Evolutionary conservation across 2,329 filamentous ascomycete species (phyloP).

Genomic region (Ceratocystis colombiana): DNA sequence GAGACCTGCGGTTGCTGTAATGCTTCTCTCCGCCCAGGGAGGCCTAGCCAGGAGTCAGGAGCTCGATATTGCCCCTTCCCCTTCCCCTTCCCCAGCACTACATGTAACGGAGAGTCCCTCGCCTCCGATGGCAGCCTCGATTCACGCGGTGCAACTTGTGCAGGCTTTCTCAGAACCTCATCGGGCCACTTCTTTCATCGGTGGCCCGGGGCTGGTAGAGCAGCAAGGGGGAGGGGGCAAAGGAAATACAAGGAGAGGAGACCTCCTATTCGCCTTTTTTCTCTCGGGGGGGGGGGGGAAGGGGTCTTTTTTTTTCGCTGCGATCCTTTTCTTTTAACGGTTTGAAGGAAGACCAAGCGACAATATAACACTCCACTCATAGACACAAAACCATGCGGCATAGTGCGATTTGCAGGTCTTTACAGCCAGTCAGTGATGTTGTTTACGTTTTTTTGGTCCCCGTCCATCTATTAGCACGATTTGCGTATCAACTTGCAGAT

Average conservation of each 20-base stretch:
- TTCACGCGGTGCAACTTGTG: neutral
- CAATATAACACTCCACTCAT: slow-evolving; percentile 8
- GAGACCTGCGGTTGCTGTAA: neutral
- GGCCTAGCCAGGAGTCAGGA: neutral
- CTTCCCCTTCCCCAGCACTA: neutral
- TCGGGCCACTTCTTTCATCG: neutral
- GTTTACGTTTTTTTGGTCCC: neutral
- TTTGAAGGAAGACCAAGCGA: slow-evolving; percentile 4
- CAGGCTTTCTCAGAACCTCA: neutral
- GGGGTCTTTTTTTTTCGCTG: neutral
- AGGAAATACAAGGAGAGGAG: neutral
- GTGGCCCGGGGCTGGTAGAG: neutral
- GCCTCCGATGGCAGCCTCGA: neutral
- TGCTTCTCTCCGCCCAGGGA: neutral
- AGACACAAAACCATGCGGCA: neutral
- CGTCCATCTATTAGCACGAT: neutral
- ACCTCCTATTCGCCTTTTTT: no score
- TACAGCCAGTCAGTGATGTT: neutral
- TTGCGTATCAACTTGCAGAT: neutral
- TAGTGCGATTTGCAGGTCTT: neutral
- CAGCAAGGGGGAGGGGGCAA: neutral
- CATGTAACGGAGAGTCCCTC: neutral
- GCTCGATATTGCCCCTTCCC: neutral
- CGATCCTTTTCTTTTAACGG: neutral
- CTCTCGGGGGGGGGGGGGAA: neutral